phyloP scores from a whole-genome alignment of 2,329 filamentous ascomycete species.

The Hymenoscyphus scutula region DNA sequence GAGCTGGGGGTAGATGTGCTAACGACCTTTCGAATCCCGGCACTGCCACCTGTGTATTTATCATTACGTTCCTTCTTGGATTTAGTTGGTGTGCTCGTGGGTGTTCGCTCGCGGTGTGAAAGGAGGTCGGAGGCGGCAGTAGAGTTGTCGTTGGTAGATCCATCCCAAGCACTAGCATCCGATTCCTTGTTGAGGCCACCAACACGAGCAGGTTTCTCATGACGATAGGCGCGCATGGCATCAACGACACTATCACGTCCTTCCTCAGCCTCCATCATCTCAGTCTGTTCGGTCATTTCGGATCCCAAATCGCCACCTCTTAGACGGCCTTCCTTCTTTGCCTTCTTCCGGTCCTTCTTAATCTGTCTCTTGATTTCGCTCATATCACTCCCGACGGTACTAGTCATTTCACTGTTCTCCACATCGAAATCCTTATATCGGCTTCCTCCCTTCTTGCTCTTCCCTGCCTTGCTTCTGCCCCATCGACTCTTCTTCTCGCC shows the following conservation, averaged over 20 bases:
- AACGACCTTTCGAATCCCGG: slow-evolving; percentile 35
- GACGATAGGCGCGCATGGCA: slow-evolving; percentile 78
- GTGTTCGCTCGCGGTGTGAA: slow-evolving; percentile 54
- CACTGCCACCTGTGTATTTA: slow-evolving; percentile 23
- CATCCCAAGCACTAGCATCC: slow-evolving; percentile 79
- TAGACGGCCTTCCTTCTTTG: slow-evolving; percentile 17
- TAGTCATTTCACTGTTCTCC: slow-evolving; percentile 24
- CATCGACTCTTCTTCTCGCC: slow-evolving; percentile 50
- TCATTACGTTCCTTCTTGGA: slow-evolving; percentile 29
- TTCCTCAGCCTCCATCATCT: slow-evolving; percentile 33
- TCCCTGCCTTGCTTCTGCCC: slow-evolving; percentile 31
- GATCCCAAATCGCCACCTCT: slow-evolving; percentile 16
- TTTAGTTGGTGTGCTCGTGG: slow-evolving; percentile 50
- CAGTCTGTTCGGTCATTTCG: slow-evolving; percentile 38
- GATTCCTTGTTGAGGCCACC: slow-evolving; percentile 82
- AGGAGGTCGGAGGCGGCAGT: slow-evolving; percentile 49
- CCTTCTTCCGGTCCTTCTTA: slow-evolving; percentile 27
- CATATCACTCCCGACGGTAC: slow-evolving; percentile 28
- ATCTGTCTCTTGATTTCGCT: slow-evolving; percentile 36
- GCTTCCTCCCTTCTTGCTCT: slow-evolving; percentile 20
- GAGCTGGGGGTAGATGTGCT: slow-evolving; percentile 14
- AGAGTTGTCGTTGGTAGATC: slow-evolving; percentile 56
- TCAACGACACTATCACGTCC: slow-evolving; percentile 59
- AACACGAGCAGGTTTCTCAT: slow-evolving; percentile 82
- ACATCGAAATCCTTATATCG: slow-evolving; percentile 37